Evolutionary conservation across 208 protist genomes (phyloP), one percentile per base, ranked within the genome.

Genomic region (Trypanosoma melophagium): DNA sequence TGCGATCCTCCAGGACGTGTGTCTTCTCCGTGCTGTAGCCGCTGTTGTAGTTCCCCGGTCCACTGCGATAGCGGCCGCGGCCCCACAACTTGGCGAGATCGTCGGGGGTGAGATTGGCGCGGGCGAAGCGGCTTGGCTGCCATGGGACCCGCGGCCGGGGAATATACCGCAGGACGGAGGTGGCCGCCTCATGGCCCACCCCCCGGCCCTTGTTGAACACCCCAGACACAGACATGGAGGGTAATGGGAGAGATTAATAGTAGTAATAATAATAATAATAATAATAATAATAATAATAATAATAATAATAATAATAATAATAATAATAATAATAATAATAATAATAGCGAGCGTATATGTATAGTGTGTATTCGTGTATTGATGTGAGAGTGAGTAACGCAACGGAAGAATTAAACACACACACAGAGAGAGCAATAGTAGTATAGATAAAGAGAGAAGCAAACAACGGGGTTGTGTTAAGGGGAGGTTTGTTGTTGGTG

Each of bases 21-120:
- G 89, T 92, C 66, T 89, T 87, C 47, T 87, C 85, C 2, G 89
- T 93, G 81, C 76, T 83, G 80, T 95, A 96, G 57, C 92, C 92
- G 80, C 89, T 95, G 81, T 96, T 95, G 76, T 82, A 93, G 74
- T 92, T 92, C 44, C 81, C 89, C 0, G 83, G 84, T 2, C 89
- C 89, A 54, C 58, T 68, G 42, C 89, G 89, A 76, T 94, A 93
- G 45, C 92, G 86, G 25, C 92, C 89, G 3, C 58, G 57, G 35
- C 83, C 79, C 92, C 92, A 96, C 16, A 95, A 66, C 42, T 56
- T 66, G 40, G 81, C 79, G 59, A 96, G 69, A 69, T 96, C 92
- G 8, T 67, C 69, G 31, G 83, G 78, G 1, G 80, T 78, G 13
- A 96, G 79, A 77, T 96, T 96, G 24, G 77, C 85, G 31, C 92